Percentiles rank a stretch among this genome's conserved stretches.
phyloP scores from a whole-genome alignment of 2,329 filamentous ascomycete genomes.

The Trichophaea hybrida region DNA sequence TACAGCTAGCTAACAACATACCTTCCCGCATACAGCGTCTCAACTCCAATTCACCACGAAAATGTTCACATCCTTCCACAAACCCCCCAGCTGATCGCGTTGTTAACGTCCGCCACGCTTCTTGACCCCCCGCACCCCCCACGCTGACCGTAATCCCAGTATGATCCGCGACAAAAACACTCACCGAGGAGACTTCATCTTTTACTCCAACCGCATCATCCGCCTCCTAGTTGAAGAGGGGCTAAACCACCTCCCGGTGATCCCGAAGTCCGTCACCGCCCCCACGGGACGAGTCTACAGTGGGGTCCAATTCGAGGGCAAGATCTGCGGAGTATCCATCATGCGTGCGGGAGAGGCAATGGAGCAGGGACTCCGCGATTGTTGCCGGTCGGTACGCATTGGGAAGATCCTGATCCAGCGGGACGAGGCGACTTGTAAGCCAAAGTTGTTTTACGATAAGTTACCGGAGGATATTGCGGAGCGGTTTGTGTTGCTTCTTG shows the following conservation, averaged over 20 bases:
- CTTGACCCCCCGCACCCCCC: neutral
- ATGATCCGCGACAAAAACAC: conserved; percentile 92
- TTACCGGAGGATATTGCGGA: conserved; percentile 84
- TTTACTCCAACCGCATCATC: conserved; percentile 97
- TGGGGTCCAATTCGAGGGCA: conserved; percentile 88
- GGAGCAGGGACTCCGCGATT: conserved; percentile 93
- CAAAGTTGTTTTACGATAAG: conserved; percentile 95
- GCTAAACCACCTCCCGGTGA: conserved; percentile 85
- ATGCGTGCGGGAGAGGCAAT: conserved; percentile 97
- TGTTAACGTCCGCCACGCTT: conserved; percentile 62
- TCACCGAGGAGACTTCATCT: conserved; percentile 90
- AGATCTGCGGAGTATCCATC: conserved; percentile 96
- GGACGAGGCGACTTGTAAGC: conserved; percentile 84
- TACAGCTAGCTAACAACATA: conserved; percentile 51
- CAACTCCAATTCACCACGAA: conserved; percentile 61
- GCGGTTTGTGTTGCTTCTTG: conserved; percentile 82
- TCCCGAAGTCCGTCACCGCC: conserved; percentile 77
- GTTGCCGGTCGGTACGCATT: conserved; percentile 92
- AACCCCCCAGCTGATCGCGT: conserved; percentile 89
- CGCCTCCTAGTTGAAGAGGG: conserved; percentile 92
- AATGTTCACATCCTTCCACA: conserved; percentile 85
- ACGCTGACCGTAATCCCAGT: conserved; percentile 35
- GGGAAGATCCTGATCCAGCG: conserved; percentile 97
- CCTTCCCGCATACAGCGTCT: conserved; percentile 47
- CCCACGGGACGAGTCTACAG: conserved; percentile 78